Evolutionary conservation across 1,284 basidiomycete genomes (phyloP), one percentile per base, ranked within the genome.

Genomic region (Singerocomus rubriflavus): DNA sequence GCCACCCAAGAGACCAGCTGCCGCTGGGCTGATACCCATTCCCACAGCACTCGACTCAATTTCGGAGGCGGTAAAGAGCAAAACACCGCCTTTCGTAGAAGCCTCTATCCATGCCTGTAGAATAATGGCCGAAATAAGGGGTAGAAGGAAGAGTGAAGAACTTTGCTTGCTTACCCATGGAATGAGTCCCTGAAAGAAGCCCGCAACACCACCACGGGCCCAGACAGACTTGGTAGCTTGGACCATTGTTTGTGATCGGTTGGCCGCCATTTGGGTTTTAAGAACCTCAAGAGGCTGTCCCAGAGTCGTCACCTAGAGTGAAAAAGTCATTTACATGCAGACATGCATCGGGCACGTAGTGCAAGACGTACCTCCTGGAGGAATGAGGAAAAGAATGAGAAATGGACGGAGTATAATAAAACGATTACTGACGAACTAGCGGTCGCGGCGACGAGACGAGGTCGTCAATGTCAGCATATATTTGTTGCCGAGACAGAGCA

Each of bases 211-310:
- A 59, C 97, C 97, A 58, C 97, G 87, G 61, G 85, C 82, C 89
- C 93, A 96, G 53, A 99, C 92, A 6, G 87, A 86, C 59, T 78
- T 77, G 62, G 92, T 78, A 9, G 97, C 96, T 67, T 94, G 84
- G 53, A 77, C 61, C 94, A 99, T 98, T 12, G 87, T 79, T 70
- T 99, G 93, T 12, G 80, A 84, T 54, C 94, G 84, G 75, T 94
- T 93, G 44, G 93, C 92, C 48, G 94, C 94, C 94, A 98, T 97
- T 68, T 98, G 95, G 11, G 97, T 99, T 77, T 99, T 99, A 65
- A 98, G 73, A 37, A 99, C 97, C 75, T 99, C 97, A 50, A 99
- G 78, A 16, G 97, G 97, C 76, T 99, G 97, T 40, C 97, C 97
- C 37, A 99, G 82, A 11, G 97, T 98, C 49, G 97, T 98, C 56